A percentile compares a stretch with the other conserved stretches of the same genome.
phyloP scores from a whole-genome alignment of 2,329 filamentous ascomycete species.

The Setomelanomma holmii region DNA sequence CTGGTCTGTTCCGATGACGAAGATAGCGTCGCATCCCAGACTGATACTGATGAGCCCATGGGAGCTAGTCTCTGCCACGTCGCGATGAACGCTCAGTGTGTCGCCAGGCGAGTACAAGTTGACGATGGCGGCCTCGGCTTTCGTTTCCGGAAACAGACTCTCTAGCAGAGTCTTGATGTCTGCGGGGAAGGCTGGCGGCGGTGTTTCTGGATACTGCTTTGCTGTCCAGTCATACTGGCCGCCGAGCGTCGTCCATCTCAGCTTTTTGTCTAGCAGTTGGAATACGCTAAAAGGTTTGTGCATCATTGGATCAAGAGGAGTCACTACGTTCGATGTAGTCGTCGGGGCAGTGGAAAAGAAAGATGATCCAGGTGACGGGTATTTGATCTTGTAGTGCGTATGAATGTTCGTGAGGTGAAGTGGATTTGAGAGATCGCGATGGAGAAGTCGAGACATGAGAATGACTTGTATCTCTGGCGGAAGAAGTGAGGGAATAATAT shows the following conservation, averaged over 20 bases:
- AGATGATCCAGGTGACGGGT: conserved; percentile 58
- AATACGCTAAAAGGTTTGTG: conserved; percentile 76
- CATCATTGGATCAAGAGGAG: conserved; percentile 73
- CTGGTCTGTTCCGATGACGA: conserved; percentile 71
- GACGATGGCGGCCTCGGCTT: conserved; percentile 87
- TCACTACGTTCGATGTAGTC: conserved; percentile 30
- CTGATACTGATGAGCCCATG: conserved; percentile 83
- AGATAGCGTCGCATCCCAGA: conserved; percentile 87
- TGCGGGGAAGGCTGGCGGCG: conserved; percentile 73
- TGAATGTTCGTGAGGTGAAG: conserved; percentile 89
- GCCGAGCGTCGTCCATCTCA: conserved; percentile 93
- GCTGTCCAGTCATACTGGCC: conserved; percentile 97
- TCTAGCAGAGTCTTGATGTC: conserved; percentile 75
- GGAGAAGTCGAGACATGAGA: conserved; percentile 76
- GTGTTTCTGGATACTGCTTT: conserved; percentile 76
- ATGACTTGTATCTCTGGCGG: conserved; percentile 71
- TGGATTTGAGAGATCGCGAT: conserved; percentile 76
- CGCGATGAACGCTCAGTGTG: conserved; percentile 89
- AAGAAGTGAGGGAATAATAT: conserved; percentile 77
- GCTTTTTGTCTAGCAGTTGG: conserved; percentile 76
- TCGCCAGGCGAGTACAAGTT: conserved; percentile 93
- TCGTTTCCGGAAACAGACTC: conserved; percentile 75
- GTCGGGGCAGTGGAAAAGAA: conserved; percentile 59
- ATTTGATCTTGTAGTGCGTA: conserved; percentile 76
- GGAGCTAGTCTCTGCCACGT: conserved; percentile 86